phyloP scores from a whole-genome alignment of 177 flowering plant genomes.

The Vitis hybrid region DNA sequence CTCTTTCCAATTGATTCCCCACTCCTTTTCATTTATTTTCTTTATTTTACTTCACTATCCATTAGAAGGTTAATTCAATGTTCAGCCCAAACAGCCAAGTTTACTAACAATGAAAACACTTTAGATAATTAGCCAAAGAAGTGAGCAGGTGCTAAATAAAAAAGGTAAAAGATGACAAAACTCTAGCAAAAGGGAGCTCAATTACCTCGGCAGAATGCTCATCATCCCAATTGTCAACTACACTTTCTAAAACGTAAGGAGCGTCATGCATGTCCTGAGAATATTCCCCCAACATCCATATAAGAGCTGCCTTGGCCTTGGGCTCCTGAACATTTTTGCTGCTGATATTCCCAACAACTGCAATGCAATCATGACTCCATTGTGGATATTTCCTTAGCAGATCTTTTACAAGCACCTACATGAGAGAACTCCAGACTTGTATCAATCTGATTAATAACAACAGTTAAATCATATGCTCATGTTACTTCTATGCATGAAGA shows the following conservation, averaged over 20 bases:
- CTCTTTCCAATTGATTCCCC: no score
- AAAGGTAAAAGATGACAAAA: neutral
- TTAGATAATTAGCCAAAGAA: no score
- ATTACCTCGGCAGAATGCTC: slow-evolving; percentile 91
- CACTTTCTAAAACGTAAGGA: slow-evolving; percentile 84
- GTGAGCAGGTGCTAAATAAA: neutral
- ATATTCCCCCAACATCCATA: slow-evolving; percentile 99
- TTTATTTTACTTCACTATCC: no score
- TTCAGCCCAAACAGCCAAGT: no score
- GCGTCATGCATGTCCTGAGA: slow-evolving; percentile 96
- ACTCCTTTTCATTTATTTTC: no score
- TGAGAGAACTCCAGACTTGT: slow-evolving; percentile 6
- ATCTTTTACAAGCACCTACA: slow-evolving; percentile 96
- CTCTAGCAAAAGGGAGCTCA: neutral
- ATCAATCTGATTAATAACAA: slow-evolving; percentile 8
- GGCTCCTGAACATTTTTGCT: slow-evolving; percentile 95
- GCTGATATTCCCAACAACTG: slow-evolving; percentile 97
- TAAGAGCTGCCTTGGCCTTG: slow-evolving; percentile 95
- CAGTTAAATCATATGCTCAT: neutral
- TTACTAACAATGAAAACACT: no score
- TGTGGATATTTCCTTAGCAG: slow-evolving; percentile 96
- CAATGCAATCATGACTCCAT: slow-evolving; percentile 99
- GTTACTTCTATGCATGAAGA: neutral
- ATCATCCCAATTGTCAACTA: slow-evolving; percentile 95
- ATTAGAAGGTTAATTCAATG: no score